Base-by-base conservation (phyloP, 306 rosid genomes). In the Trifolium subterraneum region DNA sequence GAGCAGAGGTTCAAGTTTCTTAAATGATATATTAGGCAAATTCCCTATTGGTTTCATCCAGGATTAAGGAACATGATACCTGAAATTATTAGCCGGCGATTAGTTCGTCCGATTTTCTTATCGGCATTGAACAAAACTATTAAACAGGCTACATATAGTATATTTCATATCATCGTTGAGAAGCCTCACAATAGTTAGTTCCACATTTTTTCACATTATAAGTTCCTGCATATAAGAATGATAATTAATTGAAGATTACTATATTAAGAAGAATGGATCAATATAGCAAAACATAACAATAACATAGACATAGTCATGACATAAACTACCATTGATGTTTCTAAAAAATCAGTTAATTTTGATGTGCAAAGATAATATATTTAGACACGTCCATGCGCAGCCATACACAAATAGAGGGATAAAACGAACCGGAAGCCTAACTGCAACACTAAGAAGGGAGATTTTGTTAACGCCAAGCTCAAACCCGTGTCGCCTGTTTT, bases 1-100 rank as follows among this genome's bases (percentile, higher is more conserved):
- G n/a, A n/a, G n/a, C n/a, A n/a, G n/a, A n/a, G n/a, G n/a, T n/a
- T n/a, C n/a, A n/a, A n/a, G n/a, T n/a, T n/a, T n/a, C n/a, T n/a
- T n/a, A n/a, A n/a, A n/a, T n/a, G n/a, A n/a, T n/a, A n/a, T n/a
- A n/a, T n/a, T n/a, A n/a, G n/a, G n/a, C 75, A 94, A 80, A 73
- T 94, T 94, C 61, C 99, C 99, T 2, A 86, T 72, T 33, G 93
- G 97, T 61, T 87, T 92, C 73, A 94, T 83, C 99, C 99, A 94
- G 4, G 99, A 92, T 48, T 79, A 90, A 33, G 99, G 99, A 81
- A 94, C 88, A 68, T 94, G 99, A 60, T 94, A 92, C 99, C 99
- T 94, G 87, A 80, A 86, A 82, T 52, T 36, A 80, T 51, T 50
- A 70, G 72, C 47, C 70, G 48, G 12, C 35, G 16, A 50, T 64